Base-by-base conservation (phyloP, 371 early-diverging fungal species). In the Circinella minor region DNA sequence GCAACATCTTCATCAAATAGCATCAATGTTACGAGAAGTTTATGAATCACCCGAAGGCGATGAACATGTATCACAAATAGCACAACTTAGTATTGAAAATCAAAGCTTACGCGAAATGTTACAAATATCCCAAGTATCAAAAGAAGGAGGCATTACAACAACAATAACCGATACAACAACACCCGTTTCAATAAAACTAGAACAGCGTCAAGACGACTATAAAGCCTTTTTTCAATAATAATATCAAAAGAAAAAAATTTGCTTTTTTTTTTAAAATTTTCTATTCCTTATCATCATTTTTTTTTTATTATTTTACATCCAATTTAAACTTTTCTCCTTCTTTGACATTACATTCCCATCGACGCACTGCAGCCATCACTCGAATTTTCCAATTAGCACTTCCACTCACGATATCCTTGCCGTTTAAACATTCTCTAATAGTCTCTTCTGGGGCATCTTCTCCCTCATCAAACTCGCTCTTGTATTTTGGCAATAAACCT, bases 51-150 rank as follows among this genome's bases (percentile, higher is more conserved):
- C 76, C 43, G 54, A 70, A 1, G 47, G 64, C n/a, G 77, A 72
- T 4, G 54, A 51, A 9, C 57, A 74, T 37, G 69, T 73, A 15
- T 55, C 70, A n/a, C 61, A 69, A 36, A 51, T 79, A 34, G 71
- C 71, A 11, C 80, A 78, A 39, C 61, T 82, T 47, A 67, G 54
- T n/a, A 57, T 70, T 27, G 82, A 82, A 47, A 82, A 82, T 38
- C 69, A 70, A 14, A 71, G 66, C 14, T 64, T 82, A 10, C 61
- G 76, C 34, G 74, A 77, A 8, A 39, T 79, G 9, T 48, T 80
- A 27, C 64, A 72, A 3, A 54, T 79, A 9, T 67, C 74, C 3
- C 38, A 65, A 27, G 63, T 67, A 36, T 66, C 11, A 27, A 70
- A 38, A n/a, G n/a, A 14, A 51, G 51, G 51, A n/a, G 51, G 5